Conservation (phyloP, 306 rosid genomes). For the Luffa acutangula region DNA sequence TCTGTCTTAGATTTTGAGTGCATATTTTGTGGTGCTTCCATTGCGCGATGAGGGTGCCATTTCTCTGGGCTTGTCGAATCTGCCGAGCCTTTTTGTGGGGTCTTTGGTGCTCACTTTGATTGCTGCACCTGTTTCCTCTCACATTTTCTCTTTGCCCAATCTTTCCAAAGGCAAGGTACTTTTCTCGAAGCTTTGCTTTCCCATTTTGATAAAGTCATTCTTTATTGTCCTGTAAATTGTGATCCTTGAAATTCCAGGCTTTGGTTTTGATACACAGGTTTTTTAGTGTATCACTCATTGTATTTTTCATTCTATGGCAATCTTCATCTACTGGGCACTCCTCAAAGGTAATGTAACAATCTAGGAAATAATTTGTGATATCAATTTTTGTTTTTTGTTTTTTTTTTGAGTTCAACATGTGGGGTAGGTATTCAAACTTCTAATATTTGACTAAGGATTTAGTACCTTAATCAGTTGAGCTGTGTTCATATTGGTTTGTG, state of each 20-base stretch:
- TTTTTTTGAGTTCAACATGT: not conserved
- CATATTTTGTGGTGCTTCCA: constrained; percentile 90
- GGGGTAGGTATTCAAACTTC: not conserved
- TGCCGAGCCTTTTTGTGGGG: constrained; percentile 71
- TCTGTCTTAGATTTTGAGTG: constrained; percentile 66
- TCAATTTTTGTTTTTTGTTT: not conserved
- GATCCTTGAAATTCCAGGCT: constrained; percentile 88
- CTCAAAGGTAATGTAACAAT: constrained; percentile 38
- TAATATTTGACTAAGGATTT: no score
- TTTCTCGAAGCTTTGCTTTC: not conserved
- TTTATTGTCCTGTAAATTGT: constrained; percentile 24
- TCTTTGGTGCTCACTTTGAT: constrained; percentile 69
- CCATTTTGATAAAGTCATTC: not conserved
- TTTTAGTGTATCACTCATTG: constrained; percentile 76
- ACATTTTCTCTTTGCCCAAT: constrained; percentile 62
- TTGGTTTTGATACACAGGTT: constrained; percentile 98
- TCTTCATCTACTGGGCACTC: constrained; percentile 45
- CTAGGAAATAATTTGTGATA: constrained; percentile 1
- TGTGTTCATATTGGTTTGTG: not conserved
- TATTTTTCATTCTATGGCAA: constrained; percentile 69
- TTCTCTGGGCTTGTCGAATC: constrained; percentile 71
- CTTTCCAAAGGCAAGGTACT: constrained; percentile 68
- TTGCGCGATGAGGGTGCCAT: constrained; percentile 95
- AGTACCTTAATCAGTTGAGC: not conserved
- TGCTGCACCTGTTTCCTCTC: constrained; percentile 85